Evolutionary conservation across 225 moss, liverwort and hornwort genomes (phyloP).

Genomic region (Marchantia polymorpha): DNA sequence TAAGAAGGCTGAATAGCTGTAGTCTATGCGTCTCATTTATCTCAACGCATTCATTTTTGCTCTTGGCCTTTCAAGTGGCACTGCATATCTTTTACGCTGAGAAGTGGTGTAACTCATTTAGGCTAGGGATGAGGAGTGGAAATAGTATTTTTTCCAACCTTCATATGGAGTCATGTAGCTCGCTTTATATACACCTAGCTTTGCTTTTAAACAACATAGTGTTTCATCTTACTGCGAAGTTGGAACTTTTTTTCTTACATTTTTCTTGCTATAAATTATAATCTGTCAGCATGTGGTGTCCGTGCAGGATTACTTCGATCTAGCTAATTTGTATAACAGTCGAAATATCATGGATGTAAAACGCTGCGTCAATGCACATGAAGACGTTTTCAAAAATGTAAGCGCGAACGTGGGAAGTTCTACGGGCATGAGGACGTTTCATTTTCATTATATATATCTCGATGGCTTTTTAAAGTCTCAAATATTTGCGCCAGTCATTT

Average conservation of each 20-base stretch:
- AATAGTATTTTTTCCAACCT: too few relatives aligned
- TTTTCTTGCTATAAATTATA: background rate
- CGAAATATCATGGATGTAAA: conserved; percentile 81
- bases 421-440: background rate
- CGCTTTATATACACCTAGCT: too few relatives aligned
- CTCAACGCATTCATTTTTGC: too few relatives aligned
- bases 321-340: conserved; percentile 74
- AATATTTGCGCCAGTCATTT: background rate
- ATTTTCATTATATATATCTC: background rate
- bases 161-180: too few relatives aligned
- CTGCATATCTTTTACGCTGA: too few relatives aligned
- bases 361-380: conserved; percentile 78
- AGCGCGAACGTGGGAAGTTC: conserved; percentile 17
- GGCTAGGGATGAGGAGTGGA: too few relatives aligned
- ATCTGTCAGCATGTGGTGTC: background rate
- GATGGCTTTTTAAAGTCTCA: background rate
- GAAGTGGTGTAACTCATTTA: too few relatives aligned
- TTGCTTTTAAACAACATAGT: too few relatives aligned
- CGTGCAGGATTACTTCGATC: conserved; percentile 88
- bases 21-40: too few relatives aligned
- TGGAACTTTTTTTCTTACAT: background rate
- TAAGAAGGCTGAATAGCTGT: background rate
- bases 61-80: too few relatives aligned
- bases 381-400: conserved; percentile 85
- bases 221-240: too few relatives aligned